Evolutionary conservation across 1,284 basidiomycete species (phyloP).

Genomic region (Athelia psychrophila): DNA sequence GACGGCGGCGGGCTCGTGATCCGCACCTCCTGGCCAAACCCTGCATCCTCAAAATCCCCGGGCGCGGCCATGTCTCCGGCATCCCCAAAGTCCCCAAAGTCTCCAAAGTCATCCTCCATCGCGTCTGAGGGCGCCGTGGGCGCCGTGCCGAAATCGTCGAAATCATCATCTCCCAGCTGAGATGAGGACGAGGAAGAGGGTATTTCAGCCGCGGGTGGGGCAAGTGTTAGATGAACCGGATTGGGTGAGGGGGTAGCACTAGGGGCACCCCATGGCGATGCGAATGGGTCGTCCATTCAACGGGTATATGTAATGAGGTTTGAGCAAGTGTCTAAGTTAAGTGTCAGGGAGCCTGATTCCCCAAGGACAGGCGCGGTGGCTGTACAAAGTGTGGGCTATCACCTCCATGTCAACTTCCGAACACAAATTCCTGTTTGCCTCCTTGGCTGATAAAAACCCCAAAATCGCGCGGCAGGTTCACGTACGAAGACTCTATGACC

Average conservation of each 20-base stretch:
- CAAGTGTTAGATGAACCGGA: conserved; percentile 16
- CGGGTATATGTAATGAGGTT: not conserved
- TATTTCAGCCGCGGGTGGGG: conserved; percentile 16
- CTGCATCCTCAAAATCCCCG: conserved; percentile 36
- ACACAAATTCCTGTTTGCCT: conserved; percentile 32
- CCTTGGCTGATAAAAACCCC: conserved; percentile 58
- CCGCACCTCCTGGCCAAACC: conserved; percentile 38
- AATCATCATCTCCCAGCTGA: conserved; percentile 43
- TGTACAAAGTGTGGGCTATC: too few species aligned
- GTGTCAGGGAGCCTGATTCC: too few species aligned
- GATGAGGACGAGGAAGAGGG: conserved; percentile 11
- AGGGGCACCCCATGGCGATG: conserved; percentile 66
- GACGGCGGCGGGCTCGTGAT: conserved; percentile 42
- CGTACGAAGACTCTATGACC: conserved; percentile 69
- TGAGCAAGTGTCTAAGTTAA: too few species aligned
- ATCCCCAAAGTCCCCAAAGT: conserved; percentile 87
- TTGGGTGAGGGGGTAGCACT: conserved; percentile 28
- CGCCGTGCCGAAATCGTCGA: conserved; percentile 46
- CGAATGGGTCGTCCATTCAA: conserved; percentile 66
- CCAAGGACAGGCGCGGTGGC: not conserved
- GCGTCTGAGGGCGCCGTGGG: conserved; percentile 32
- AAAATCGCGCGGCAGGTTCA: conserved; percentile 52
- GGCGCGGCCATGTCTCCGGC: conserved; percentile 38
- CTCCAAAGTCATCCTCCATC: conserved; percentile 74
- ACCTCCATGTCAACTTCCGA: not conserved